Evolutionary conservation across 176 grass and related monocot species (phyloP), one percentile per base, ranked within the genome.

Genomic region (Bromus sterilis): DNA sequence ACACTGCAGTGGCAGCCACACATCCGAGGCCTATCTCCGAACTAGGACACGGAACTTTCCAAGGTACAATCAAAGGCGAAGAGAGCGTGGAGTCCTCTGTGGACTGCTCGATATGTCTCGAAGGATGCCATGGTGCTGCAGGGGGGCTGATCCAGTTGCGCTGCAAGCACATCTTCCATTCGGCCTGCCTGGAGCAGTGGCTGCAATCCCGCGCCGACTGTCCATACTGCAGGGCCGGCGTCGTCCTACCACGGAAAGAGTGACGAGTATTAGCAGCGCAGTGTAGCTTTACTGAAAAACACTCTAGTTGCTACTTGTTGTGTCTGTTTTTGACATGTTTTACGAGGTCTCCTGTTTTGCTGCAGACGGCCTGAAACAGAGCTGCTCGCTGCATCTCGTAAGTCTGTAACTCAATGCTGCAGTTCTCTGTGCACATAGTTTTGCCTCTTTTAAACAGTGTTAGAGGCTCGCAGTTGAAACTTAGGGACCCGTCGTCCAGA

Each of bases 121-220:
- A 90, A 74, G 77, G 57, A n/a, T 82, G 85, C 62, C 24, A 51
- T 34, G 24, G 82, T 48, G 78, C 63, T 4, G 25, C 25, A 39
- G 79, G 35, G 6, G 9, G 62, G 10, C 74, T 90, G 37, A 66
- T 76, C 0, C 65, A 79, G 60, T 78, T 90, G 39, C 66, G 57
- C 11, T 90, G 88, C 71, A 86, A 62, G 42, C 83, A 90, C 85
- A 82, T 60, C 25, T 90, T 90, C 58, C 83, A 90, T 57, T 78
- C 79, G 6, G 73, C 11, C 48, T 86, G 83, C 80, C 62, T 90
- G 62, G 73, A 51, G 15, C 34, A 56, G 43, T 90, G 88, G 88
- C 78, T 86, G 42, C 72, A 32, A 55, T 41, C 78, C 74, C 88
- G 73, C 13, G 71, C 65, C 15, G 74, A 86, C 16, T 90, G 84